Base-by-base conservation (phyloP, 1,284 basidiomycete species). In the Apiotrichum sp. region DNA sequence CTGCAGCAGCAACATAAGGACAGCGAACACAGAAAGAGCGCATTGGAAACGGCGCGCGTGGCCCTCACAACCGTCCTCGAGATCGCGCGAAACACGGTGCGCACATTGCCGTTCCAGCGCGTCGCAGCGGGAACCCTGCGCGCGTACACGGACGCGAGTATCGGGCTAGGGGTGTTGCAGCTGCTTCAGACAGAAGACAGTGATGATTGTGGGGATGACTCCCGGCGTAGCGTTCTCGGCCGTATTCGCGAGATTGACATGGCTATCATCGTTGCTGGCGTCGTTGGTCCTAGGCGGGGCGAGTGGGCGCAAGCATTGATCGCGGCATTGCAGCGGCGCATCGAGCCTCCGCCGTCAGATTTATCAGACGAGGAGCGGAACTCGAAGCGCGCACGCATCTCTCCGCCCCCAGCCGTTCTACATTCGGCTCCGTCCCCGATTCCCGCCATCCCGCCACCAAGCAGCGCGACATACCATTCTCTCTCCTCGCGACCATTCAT, bases 251-350 rank as follows among this genome's bases (percentile, higher is more conserved):
- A 79, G 11, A 77, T 97, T 34, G 93, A 98, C 68, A 80, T 80
- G 64, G 86, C 86, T 1, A 85, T 95, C 62, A 85, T 97, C 62
- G 80, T 95, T 45, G 87, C 91, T 7, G 93, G 92, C 1, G 84
- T 85, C 1, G 80, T 85, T 31, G 89, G 88, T 6, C 69, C 79
- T 33, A 78, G 78, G 6, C 77, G 87, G 47, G 71, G 83, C 38
- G 83, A 86, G 36, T 69, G 86, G 47, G 79, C 89, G 9, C 78
- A 83, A 40, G 76, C 78, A 16, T 70, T 88, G 38, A 88, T 96
- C 2, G n/a, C 1, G 1, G 47, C 50, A 8, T 35, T 56, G 29
- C 60, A 62, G 48, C n/a, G 34, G 29, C 29, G 29, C 29, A 29
- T 29, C 29, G 29, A 29, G 29, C 29, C 29, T 29, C 29, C 29